Evolutionary conservation across 164 flowering plant genomes (phyloP).

Genomic region (Stephania yunnanensis): DNA sequence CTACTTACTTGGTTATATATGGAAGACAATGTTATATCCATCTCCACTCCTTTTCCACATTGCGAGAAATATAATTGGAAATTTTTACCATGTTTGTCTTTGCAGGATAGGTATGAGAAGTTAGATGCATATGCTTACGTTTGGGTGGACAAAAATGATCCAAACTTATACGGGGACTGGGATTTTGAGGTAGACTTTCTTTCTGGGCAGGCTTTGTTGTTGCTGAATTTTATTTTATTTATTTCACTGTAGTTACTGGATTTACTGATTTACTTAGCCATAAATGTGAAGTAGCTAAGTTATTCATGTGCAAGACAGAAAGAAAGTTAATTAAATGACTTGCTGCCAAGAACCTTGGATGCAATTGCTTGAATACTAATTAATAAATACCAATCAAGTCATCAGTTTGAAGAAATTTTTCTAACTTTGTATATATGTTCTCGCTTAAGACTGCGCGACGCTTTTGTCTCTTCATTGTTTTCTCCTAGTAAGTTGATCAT

Average conservation of each 20-base stretch:
- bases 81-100: neutral
- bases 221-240: neutral
- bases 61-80: neutral
- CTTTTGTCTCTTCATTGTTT: neutral
- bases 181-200: conserved; percentile 69
- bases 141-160: conserved; percentile 67
- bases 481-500: neutral
- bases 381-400: too few relatives aligned
- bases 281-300: neutral
- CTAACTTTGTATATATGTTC: neutral
- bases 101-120: conserved; percentile 57
- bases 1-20: neutral
- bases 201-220: neutral
- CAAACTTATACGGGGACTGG: conserved; percentile 76
- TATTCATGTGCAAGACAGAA: too few relatives aligned
- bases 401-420: neutral
- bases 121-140: conserved; percentile 55
- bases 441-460: neutral
- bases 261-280: neutral
- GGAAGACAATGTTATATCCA: neutral
- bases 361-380: too few relatives aligned
- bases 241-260: neutral
- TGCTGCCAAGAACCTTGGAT: too few relatives aligned
- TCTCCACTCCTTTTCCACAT: neutral
- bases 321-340: too few relatives aligned